Conservation (phyloP, 2,329 filamentous ascomycete genomes). For the Aspergillus floridensis region DNA sequence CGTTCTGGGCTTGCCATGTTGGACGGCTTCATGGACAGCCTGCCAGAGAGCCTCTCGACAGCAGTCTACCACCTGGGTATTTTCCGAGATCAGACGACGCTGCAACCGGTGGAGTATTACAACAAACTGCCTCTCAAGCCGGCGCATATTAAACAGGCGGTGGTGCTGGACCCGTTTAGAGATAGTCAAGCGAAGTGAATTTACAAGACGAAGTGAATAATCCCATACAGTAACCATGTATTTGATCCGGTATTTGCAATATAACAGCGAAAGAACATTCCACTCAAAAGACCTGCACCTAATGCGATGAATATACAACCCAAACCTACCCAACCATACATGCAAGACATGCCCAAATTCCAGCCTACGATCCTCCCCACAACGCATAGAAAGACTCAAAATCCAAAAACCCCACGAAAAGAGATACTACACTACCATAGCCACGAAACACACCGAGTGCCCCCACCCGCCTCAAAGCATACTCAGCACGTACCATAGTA, state of each 20-base stretch:
- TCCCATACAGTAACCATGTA: too few species aligned
- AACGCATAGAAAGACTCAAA: too few species aligned
- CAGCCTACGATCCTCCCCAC: too few species aligned
- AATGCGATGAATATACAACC: too few species aligned
- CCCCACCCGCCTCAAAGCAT: neutral
- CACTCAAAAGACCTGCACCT: too few species aligned
- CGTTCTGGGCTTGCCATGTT: slow-evolving; percentile 42
- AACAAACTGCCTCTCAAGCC: slow-evolving; percentile 29
- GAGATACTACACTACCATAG: neutral
- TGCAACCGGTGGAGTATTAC: slow-evolving; percentile 31
- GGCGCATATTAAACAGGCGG: slow-evolving; percentile 23
- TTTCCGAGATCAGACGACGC: slow-evolving; percentile 25
- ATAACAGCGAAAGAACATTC: too few species aligned
- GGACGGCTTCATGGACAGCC: slow-evolving; percentile 32
- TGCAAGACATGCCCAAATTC: too few species aligned
- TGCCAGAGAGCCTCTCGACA: slow-evolving; percentile 24
- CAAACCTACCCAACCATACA: too few species aligned
- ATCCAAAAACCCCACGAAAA: too few species aligned
- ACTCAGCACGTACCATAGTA: slow-evolving; percentile 24
- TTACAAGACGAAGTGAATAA: neutral
- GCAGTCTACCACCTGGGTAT: slow-evolving; percentile 30
- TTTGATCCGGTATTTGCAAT: too few species aligned
- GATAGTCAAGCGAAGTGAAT: neutral
- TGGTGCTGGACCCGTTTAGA: slow-evolving; percentile 25
- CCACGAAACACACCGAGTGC: too few species aligned